A percentile compares a stretch with the other conserved stretches of the same genome.
phyloP scores from a whole-genome alignment of 306 rosid species.

The Vigna nakashimae region DNA sequence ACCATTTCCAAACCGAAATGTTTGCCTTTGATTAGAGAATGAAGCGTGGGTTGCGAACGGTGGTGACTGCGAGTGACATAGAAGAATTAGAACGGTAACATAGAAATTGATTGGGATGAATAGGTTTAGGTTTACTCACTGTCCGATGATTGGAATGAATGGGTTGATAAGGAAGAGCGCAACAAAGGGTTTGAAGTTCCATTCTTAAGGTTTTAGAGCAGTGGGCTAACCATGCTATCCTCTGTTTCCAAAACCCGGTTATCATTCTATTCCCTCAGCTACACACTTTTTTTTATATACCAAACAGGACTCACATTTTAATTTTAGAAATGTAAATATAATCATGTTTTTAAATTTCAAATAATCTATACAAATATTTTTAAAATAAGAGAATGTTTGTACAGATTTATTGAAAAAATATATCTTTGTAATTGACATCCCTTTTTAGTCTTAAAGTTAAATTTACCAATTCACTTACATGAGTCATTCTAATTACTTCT shows the following conservation, averaged over 20 bases:
- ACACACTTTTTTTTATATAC: too few species aligned
- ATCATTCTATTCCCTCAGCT: not conserved
- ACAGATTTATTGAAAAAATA: too few species aligned
- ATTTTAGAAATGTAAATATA: too few species aligned
- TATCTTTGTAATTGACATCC: too few species aligned
- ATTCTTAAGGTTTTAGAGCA: constrained; percentile 54
- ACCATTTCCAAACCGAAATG: constrained; percentile 30
- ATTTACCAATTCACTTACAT: too few species aligned
- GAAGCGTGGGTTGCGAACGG: constrained; percentile 26
- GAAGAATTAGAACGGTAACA: not conserved
- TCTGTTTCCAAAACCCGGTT: not conserved
- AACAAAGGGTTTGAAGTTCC: constrained; percentile 58
- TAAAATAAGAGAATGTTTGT: too few species aligned
- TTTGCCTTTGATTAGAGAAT: constrained; percentile 32
- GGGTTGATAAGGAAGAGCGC: constrained; percentile 51
- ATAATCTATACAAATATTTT: too few species aligned
- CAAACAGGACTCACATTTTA: too few species aligned
- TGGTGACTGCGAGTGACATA: constrained; percentile 35
- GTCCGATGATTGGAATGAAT: constrained; percentile 23
- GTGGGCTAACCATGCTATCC: not conserved
- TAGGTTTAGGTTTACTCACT: constrained; percentile 35
- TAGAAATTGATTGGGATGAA: constrained; percentile 8
- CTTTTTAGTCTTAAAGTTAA: too few species aligned
- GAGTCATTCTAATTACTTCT: too few species aligned
- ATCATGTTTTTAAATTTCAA: too few species aligned